phyloP scores from a whole-genome alignment of 495 filamentous ascomycete genomes.

The Neurospora sp. region DNA sequence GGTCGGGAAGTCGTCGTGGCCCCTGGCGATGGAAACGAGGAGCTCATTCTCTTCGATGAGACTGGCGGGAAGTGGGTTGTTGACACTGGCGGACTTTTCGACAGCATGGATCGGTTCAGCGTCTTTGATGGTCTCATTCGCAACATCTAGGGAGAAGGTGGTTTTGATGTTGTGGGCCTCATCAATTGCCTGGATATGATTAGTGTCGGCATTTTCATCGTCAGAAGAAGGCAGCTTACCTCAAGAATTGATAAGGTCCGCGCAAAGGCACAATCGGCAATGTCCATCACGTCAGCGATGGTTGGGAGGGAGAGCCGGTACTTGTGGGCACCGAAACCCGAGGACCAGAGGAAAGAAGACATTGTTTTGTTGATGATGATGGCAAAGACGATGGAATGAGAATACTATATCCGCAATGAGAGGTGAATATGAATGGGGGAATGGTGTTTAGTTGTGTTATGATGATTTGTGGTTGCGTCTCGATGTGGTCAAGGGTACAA shows the following conservation, averaged over 20 bases:
- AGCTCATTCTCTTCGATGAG: not conserved
- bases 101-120: not conserved
- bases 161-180: too few species aligned
- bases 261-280: not conserved
- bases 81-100: not conserved
- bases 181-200: not conserved
- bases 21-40: not conserved
- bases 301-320: not conserved
- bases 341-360: not conserved
- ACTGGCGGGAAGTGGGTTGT: not conserved
- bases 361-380: not conserved
- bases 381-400: not conserved
- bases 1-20: not conserved
- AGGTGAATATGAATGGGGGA: too few species aligned
- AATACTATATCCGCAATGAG: too few species aligned
- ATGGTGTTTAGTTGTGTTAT: not conserved
- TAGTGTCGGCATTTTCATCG: not conserved
- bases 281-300: not conserved
- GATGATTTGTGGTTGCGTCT: not conserved
- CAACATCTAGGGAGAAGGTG: not conserved
- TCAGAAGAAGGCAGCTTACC: not conserved
- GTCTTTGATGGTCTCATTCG: not conserved
- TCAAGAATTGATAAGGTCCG: not conserved
- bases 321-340: not conserved
- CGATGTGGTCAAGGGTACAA: not conserved